Conservation (phyloP, 129 eudicot species). For the Arctium minus region DNA sequence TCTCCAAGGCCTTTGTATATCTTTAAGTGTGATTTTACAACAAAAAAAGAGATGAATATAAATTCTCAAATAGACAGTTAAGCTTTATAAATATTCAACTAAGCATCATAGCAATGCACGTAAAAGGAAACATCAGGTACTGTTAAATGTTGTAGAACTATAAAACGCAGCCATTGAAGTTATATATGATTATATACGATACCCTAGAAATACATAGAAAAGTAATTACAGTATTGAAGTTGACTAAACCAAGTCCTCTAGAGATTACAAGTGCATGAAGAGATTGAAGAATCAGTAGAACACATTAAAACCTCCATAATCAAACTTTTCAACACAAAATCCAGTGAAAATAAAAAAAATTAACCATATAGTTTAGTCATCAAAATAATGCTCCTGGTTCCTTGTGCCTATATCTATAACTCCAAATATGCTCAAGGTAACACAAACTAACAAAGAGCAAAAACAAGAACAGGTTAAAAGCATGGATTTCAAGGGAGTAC, state of each 20-base stretch:
- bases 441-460: background rate
- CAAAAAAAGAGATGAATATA: background rate
- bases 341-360: background rate
- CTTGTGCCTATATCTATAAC: background rate
- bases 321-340: too few species aligned
- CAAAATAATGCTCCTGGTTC: background rate
- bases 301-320: too few species aligned
- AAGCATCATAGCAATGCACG: background rate
- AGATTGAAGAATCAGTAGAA: too few species aligned
- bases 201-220: background rate
- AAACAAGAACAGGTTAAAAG: background rate
- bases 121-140: background rate
- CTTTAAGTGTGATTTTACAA: conserved; percentile 25
- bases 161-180: background rate
- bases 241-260: background rate
- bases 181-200: background rate
- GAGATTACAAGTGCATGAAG: too few species aligned
- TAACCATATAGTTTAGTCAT: background rate
- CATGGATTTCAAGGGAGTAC: conserved; percentile 37
- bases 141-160: background rate
- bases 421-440: background rate
- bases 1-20: conserved; percentile 96
- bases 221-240: background rate
- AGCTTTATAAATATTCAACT: background rate
- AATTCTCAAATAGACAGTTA: background rate